Percentiles rank a stretch among this genome's conserved stretches.
Evolutionary conservation across 345 rosid species (phyloP).

Genomic region (Isatis tinctoria): DNA sequence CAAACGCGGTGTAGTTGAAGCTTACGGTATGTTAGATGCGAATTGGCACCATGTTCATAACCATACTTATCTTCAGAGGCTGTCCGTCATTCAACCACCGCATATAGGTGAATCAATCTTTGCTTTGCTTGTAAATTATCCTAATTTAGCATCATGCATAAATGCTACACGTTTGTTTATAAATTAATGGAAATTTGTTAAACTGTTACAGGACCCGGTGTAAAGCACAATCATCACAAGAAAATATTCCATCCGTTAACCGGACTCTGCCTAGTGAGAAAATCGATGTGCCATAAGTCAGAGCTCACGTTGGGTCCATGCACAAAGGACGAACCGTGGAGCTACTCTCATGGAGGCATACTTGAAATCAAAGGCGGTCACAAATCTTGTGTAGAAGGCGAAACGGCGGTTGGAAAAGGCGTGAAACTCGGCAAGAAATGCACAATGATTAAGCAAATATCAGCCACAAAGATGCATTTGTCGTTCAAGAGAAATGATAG

Average conservation of each 20-base stretch:
- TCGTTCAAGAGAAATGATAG: constrained; percentile 43
- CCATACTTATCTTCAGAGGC: constrained; percentile 44
- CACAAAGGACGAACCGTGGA: constrained; percentile 64
- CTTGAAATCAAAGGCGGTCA: constrained; percentile 43
- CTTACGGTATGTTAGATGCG: constrained; percentile 58
- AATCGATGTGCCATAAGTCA: constrained; percentile 33
- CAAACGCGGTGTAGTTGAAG: constrained; percentile 50
- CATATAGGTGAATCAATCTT: constrained; percentile 41
- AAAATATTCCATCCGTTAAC: constrained; percentile 75
- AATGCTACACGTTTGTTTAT: not conserved
- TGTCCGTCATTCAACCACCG: constrained; percentile 62
- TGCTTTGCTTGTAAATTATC: not conserved
- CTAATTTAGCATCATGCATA: not conserved
- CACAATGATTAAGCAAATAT: constrained; percentile 51
- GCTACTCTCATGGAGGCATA: constrained; percentile 41
- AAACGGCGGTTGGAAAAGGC: constrained; percentile 25
- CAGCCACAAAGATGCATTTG: constrained; percentile 81
- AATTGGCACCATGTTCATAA: constrained; percentile 58
- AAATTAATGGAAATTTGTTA: not conserved
- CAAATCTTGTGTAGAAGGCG: constrained; percentile 31
- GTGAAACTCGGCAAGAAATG: constrained; percentile 49
- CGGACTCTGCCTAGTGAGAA: constrained; percentile 65
- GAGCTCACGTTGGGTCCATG: constrained; percentile 58
- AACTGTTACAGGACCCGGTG: constrained; percentile 68
- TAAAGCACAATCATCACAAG: constrained; percentile 49